Conservation (phyloP, 2,329 filamentous ascomycete species). For the Tricladium varicosporioides region DNA sequence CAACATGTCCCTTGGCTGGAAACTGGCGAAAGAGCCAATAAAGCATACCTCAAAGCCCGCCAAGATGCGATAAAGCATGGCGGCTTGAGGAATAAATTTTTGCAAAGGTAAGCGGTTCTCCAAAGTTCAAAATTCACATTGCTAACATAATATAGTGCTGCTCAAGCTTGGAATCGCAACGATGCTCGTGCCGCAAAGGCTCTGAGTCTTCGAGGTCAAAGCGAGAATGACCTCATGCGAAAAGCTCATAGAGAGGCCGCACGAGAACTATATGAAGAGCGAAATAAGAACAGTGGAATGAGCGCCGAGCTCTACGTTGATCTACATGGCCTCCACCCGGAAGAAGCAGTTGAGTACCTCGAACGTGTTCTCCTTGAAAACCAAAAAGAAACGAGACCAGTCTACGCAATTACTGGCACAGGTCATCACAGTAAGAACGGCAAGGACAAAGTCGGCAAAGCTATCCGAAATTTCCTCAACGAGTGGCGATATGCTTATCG, state of each 20-base stretch:
- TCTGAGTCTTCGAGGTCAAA: constrained; percentile 88
- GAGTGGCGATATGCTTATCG: constrained; percentile 96
- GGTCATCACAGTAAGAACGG: constrained; percentile 98
- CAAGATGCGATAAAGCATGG: constrained; percentile 97
- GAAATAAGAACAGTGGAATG: constrained; percentile 66
- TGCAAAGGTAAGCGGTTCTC: constrained; percentile 69
- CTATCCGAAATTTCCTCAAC: constrained; percentile 84
- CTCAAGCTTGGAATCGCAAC: constrained; percentile 97
- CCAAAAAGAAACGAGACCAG: constrained; percentile 65
- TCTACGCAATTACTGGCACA: constrained; percentile 96
- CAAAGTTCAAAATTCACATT: not conserved
- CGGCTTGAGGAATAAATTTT: constrained; percentile 91
- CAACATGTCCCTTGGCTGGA: constrained; percentile 96
- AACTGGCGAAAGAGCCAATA: constrained; percentile 86
- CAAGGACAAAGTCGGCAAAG: constrained; percentile 97
- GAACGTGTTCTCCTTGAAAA: constrained; percentile 86
- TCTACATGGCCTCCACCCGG: constrained; percentile 95
- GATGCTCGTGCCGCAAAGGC: constrained; percentile 95
- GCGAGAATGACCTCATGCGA: constrained; percentile 95
- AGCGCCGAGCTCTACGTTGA: constrained; percentile 84
- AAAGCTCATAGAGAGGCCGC: constrained; percentile 95
- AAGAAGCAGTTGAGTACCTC: constrained; percentile 93
- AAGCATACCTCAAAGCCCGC: constrained; percentile 90
- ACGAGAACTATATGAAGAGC: constrained; percentile 86
- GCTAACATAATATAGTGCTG: constrained; percentile 61